Evolutionary conservation across 2,329 filamentous ascomycete genomes (phyloP).

Genomic region (Nakataea oryzae): DNA sequence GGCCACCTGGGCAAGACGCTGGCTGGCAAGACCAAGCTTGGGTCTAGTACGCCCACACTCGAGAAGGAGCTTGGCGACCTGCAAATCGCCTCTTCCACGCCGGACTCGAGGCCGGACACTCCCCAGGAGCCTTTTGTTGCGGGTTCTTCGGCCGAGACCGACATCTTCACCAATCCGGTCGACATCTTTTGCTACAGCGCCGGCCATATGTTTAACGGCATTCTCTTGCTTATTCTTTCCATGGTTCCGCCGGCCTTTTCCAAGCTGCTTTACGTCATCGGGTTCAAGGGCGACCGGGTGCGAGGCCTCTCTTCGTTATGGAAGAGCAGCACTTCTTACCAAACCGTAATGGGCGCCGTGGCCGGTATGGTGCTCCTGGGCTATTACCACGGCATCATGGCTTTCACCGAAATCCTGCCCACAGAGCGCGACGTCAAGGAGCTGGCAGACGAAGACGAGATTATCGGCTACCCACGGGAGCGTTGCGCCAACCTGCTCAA

Average conservation of each 20-base stretch:
- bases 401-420: constrained; percentile 79
- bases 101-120: background rate
- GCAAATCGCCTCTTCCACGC: background rate
- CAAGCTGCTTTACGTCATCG: constrained; percentile 77
- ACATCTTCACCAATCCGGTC: constrained; percentile 61
- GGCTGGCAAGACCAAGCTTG: constrained; percentile 1
- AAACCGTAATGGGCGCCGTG: constrained; percentile 88
- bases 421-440: constrained; percentile 40
- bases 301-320: constrained; percentile 79
- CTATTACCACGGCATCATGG: constrained; percentile 77
- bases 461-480: constrained; percentile 62
- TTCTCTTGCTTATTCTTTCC: constrained; percentile 77
- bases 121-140: background rate
- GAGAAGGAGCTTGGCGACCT: constrained; percentile 7
- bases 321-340: constrained; percentile 72
- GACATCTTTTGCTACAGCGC: constrained; percentile 87
- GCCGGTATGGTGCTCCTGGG: constrained; percentile 70
- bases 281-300: constrained; percentile 81
- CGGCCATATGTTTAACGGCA: constrained; percentile 79
- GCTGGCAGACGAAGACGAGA: constrained; percentile 37
- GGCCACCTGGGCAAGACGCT: constrained; percentile 28
- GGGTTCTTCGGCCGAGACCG: constrained; percentile 14
- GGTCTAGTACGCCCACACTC: background rate
- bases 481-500: constrained; percentile 57
- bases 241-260: constrained; percentile 87